Base-by-base conservation (phyloP, 225 moss, liverwort and hornwort species). In the Neckera pumila region DNA sequence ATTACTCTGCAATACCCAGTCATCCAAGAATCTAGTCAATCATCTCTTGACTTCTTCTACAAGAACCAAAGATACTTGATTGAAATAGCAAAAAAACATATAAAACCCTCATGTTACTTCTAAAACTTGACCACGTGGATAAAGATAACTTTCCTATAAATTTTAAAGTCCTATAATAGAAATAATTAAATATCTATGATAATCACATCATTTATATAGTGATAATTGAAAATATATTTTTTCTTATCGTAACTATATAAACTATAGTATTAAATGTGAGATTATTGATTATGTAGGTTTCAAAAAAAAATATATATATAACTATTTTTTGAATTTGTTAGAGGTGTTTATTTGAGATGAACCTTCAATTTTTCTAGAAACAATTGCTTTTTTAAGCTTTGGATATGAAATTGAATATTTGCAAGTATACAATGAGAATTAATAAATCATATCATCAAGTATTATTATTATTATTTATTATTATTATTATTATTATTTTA, bases 1-100 rank as follows among this genome's bases (percentile, higher is more conserved):
- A 42, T 14, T 71, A 5, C 8, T 26, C 1, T 42, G 0, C 9
- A 72, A 27, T 0, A 0, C 1, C 3, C 0, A 71, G 2, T 70
- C 40, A 40, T 70, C 8, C 0, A 71, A 43, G 1, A 73, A 45
- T 73, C 28, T 72, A 72, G 6, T 28, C 28, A 73, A 30, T 10
- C 3, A 0, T 17, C 13, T 73, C 10, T 73, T 0, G 2, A 4
- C 6, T 11, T 45, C 2, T 6, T 43, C 17, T 10, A 43, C 1
- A 73, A 73, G 11, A 6, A 45, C 10, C 30, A 73, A 73, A 0
- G 17, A 72, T 72, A 17, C 15, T 43, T 43, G 10, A 28, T 27
- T 45, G 28, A 73, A 73, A 28, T 73, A 43, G 6, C 2, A 28
- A 28, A 17, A 10, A 2, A 73, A 11, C 10, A 73, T 6, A 6